Evolutionary conservation across 371 early-diverging fungal species (phyloP).

Genomic region (Mucor irregularis): DNA sequence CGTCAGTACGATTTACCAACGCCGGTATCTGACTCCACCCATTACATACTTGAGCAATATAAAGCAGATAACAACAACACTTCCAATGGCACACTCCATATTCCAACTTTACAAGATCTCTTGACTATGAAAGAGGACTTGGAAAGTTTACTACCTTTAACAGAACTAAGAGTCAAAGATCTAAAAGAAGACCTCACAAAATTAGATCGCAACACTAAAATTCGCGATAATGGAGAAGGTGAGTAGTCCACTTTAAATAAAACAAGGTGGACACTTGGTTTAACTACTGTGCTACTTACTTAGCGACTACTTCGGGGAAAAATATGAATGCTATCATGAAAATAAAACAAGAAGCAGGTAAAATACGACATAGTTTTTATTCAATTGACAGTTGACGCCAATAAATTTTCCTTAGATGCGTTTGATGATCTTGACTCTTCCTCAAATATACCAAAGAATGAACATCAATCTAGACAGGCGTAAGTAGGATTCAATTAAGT

Average conservation of each 20-base stretch:
- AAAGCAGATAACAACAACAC: not conserved
- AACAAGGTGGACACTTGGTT: no score
- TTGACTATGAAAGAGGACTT: constrained; percentile 35
- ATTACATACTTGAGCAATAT: constrained; percentile 5
- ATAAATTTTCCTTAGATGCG: not conserved
- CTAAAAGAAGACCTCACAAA: constrained; percentile 22
- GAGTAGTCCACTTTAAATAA: no score
- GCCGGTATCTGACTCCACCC: constrained; percentile 16
- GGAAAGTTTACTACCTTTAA: constrained; percentile 23
- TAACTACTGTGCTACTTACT: no score
- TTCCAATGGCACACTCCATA: not conserved
- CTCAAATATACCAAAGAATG: constrained; percentile 23
- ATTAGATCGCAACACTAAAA: not conserved
- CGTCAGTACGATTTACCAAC: constrained; percentile 25
- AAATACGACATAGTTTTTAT: not conserved
- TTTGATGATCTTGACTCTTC: not conserved
- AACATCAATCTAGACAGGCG: constrained; percentile 41
- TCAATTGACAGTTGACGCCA: not conserved
- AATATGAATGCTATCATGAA: constrained; percentile 27
- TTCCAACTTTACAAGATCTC: constrained; percentile 34
- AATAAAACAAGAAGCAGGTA: constrained; percentile 34
- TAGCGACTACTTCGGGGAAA: constrained; percentile 15
- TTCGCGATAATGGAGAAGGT: constrained; percentile 12
- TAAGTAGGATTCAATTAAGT: constrained; percentile 21
- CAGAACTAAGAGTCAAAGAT: constrained; percentile 24